These are phyloP conservation scores for Pythium utonaiense DNA, from an alignment of 352 stramenopile species.

Conservation along the genomic window DNA sequence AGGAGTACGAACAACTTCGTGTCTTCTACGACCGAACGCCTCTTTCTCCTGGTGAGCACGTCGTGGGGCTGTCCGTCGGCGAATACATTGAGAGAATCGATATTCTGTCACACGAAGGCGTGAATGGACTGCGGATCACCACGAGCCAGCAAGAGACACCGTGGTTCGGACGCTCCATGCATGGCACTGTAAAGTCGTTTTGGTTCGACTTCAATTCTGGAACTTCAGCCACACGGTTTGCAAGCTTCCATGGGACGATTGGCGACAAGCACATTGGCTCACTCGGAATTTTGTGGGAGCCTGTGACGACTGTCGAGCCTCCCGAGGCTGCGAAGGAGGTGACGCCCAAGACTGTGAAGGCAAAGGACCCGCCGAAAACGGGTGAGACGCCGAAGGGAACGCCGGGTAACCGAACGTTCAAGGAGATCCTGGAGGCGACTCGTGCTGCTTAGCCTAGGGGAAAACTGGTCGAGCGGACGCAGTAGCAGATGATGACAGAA, in stretches of 20 bases:
- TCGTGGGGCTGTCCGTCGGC: neutral
- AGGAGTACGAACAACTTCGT: slow-evolving; percentile 4
- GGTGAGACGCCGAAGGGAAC: slow-evolving; percentile 2
- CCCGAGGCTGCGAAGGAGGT: slow-evolving; percentile 19
- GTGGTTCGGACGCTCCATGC: slow-evolving; percentile 11
- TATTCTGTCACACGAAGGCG: slow-evolving; percentile 17
- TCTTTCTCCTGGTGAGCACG: slow-evolving; percentile 11
- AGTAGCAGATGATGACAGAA: too few species aligned
- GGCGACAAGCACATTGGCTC: slow-evolving; percentile 12
- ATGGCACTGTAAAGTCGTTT: slow-evolving; percentile 1
- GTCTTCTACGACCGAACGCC: slow-evolving; percentile 1
- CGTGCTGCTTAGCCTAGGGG: slow-evolving; percentile 32
- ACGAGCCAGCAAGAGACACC: slow-evolving; percentile 13
- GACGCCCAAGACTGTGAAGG: slow-evolving; percentile 16
- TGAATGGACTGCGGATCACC: slow-evolving; percentile 16
- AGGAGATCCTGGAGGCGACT: slow-evolving; percentile 39
- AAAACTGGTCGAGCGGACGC: too few species aligned
- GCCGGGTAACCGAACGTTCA: slow-evolving; percentile 29
- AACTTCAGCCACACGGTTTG: neutral
- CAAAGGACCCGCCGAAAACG: slow-evolving; percentile 13
- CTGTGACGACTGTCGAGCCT: slow-evolving; percentile 14
- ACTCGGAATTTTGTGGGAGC: slow-evolving; percentile 17
- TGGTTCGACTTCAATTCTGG: neutral
- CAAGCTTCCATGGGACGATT: slow-evolving; percentile 17
- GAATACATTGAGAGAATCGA: slow-evolving; percentile 11